These are phyloP conservation scores for Xerocomus brunneocitrinus DNA, from an alignment of 768 basidiomycete genomes.

Conservation along the genomic window DNA sequence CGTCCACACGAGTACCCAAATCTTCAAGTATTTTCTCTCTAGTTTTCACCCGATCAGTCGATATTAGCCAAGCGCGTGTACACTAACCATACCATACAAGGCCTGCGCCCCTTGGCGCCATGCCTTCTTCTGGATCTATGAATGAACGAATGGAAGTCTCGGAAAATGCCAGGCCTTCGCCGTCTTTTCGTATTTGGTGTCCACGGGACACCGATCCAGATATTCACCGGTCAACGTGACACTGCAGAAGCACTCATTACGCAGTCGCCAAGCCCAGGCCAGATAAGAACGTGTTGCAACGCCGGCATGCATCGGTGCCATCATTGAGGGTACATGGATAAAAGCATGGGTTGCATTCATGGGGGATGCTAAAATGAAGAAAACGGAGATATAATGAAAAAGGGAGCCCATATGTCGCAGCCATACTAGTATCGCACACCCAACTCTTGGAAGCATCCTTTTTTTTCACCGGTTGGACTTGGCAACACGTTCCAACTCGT, in stretches of 20 bases:
- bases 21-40: background rate
- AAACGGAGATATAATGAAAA: slow-evolving; percentile 4
- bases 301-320: slow-evolving; percentile 4
- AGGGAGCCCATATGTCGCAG: slow-evolving; percentile 21
- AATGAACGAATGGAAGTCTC: slow-evolving; percentile 6
- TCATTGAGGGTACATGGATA: slow-evolving; percentile 19
- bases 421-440: slow-evolving; percentile 19
- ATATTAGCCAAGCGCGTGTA: background rate
- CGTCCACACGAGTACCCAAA: background rate
- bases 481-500: slow-evolving; percentile 99
- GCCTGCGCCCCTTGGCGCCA: background rate
- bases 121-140: background rate
- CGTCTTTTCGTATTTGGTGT: background rate
- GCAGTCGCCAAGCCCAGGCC: background rate
- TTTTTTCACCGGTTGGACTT: slow-evolving; percentile 91
- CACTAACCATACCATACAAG: background rate
- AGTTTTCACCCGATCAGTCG: no score
- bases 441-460: background rate
- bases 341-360: slow-evolving; percentile 27
- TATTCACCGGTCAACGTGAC: background rate
- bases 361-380: slow-evolving; percentile 8
- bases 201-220: background rate
- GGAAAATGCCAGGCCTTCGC: slow-evolving; percentile 14
- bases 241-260: slow-evolving; percentile 2
- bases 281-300: slow-evolving; percentile 7